Conservation (phyloP, 495 filamentous ascomycete species). For the Annulohypoxylon nitens region DNA sequence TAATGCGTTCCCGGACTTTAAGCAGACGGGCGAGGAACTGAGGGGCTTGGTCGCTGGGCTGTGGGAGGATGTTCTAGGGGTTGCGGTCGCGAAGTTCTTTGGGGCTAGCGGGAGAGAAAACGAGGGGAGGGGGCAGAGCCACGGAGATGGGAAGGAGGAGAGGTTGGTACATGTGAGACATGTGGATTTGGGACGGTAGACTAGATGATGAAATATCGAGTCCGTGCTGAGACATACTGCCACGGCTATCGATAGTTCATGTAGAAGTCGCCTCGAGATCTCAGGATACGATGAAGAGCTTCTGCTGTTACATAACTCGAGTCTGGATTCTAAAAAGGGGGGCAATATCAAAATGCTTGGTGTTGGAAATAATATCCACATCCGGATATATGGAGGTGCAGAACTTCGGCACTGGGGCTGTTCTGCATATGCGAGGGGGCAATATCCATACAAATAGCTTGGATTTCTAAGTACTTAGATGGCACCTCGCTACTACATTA, state of each 20-base stretch:
- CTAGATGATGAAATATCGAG: background rate
- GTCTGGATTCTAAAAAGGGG: background rate
- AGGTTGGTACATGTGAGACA: slow-evolving; percentile 46
- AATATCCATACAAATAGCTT: background rate
- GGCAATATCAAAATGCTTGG: background rate
- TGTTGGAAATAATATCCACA: slow-evolving; percentile 8
- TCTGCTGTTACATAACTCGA: background rate
- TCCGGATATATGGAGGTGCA: background rate
- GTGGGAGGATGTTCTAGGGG: slow-evolving; percentile 77
- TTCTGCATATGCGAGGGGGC: background rate
- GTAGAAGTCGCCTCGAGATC: background rate
- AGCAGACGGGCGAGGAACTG: slow-evolving; percentile 83
- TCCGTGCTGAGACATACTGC: background rate
- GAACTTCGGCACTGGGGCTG: background rate
- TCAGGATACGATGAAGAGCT: background rate
- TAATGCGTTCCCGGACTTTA: slow-evolving; percentile 97
- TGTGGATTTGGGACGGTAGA: slow-evolving; percentile 47
- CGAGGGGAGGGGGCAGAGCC: background rate
- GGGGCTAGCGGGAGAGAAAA: slow-evolving; percentile 12
- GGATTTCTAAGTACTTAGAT: background rate
- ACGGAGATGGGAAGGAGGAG: slow-evolving; percentile 26
- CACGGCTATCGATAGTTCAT: background rate
- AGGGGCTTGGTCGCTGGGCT: slow-evolving; percentile 78
- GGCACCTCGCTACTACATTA: background rate
- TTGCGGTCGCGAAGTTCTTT: slow-evolving; percentile 66